Base-by-base conservation (phyloP, 2,329 filamentous ascomycete genomes). In the Hymenoscyphus linearis region DNA sequence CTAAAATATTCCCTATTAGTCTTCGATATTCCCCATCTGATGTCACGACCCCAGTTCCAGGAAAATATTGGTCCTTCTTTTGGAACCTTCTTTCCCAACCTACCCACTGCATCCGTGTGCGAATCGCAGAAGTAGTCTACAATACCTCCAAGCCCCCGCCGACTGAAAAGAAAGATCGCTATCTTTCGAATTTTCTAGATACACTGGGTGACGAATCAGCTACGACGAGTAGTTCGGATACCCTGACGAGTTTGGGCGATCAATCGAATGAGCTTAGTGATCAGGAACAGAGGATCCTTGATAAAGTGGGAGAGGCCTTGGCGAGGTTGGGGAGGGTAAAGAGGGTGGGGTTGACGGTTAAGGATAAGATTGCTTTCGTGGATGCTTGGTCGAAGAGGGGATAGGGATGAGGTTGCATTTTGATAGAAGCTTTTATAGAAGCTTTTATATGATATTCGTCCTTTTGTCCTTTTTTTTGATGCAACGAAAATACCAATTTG, bases 241-340 rank as follows among this genome's bases (percentile, higher is more conserved):
- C 65, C 37, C 63, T 67, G 59, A 65, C 64, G 25, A 73, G 65
- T 56, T 58, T 70, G 14, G 67, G 61, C 22, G 69, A 71, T 27
- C 67, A 68, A 31, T 57, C 60, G 12, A 64, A 57, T 9, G 68
- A 70, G 13, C 52, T 65, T 26, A 72, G 60, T 40, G 55, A 55
- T 0, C 83, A 87, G 7, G 91, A 96, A 73, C 83, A 85, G 71
- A 81, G 80, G 44, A 78, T 93, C 13, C 76, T 98, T 52, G 90
- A 96, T 70, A 83, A 84, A 37, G 84, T 99, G 16, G 91, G 85
- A 1, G 95, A 98, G 68, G 87, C 92, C 12, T 78, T 99, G 60
- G 92, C 95, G n/a, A 79, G 93, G 58, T 75, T 99, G 58, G 91
- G 93, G 1, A 80, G 95, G 63, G 93, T 95, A 44, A 96, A 96